Conservation (phyloP, 345 rosid genomes). For the Schrenkiella parvula region DNA sequence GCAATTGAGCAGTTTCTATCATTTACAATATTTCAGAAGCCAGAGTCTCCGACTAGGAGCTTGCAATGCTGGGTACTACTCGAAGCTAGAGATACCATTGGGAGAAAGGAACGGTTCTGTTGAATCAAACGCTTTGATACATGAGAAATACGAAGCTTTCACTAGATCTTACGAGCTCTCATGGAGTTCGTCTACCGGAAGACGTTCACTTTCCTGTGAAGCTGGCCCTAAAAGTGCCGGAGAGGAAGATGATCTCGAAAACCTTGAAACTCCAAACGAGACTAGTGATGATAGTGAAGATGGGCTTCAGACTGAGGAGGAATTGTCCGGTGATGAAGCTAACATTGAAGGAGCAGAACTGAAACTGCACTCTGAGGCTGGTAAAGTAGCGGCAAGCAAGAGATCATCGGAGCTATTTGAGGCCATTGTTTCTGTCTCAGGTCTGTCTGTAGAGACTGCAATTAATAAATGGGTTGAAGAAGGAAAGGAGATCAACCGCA, state of each 20-base stretch:
- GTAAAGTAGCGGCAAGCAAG: conserved; percentile 15
- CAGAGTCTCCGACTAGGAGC: conserved; percentile 34
- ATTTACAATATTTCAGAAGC: conserved; percentile 37
- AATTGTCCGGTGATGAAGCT: conserved; percentile 40
- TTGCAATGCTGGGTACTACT: conserved; percentile 32
- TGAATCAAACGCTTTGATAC: conserved; percentile 23
- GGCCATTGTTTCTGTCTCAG: conserved; percentile 49
- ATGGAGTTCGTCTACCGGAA: conserved; percentile 22
- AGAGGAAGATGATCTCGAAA: conserved; percentile 52
- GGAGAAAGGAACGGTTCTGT: conserved; percentile 8
- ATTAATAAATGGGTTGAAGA: conserved; percentile 69
- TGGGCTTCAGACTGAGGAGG: conserved; percentile 42
- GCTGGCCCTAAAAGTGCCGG: conserved; percentile 49
- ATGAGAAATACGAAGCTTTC: conserved; percentile 5
- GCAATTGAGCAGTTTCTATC: background rate
- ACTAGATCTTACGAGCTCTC: conserved; percentile 29
- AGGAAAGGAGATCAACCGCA: conserved; percentile 48
- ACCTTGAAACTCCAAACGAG: conserved; percentile 34
- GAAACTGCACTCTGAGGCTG: conserved; percentile 36
- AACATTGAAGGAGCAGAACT: conserved; percentile 41
- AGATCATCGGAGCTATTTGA: conserved; percentile 43
- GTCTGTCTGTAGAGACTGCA: conserved; percentile 36
- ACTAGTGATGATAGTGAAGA: conserved; percentile 17
- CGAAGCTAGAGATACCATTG: conserved; percentile 38
- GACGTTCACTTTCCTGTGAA: conserved; percentile 46